Percentiles rank a stretch among this genome's conserved stretches.
These are phyloP conservation scores for Aspergillus novofumigatus DNA, from an alignment of 2,329 filamentous ascomycete species.

Conservation along the genomic window DNA sequence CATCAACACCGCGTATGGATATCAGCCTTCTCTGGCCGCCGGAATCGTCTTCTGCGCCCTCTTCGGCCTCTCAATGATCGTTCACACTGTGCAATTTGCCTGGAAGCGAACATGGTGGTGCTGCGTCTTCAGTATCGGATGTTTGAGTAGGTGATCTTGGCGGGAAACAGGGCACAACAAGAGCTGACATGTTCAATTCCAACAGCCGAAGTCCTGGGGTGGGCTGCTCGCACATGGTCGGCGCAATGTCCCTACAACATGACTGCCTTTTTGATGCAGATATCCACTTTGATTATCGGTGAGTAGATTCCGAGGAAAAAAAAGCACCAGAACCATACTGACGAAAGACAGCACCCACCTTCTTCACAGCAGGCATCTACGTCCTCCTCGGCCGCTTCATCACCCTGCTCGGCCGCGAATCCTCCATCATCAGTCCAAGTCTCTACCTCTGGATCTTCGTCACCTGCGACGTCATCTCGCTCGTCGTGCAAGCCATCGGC, in stretches of 20 bases:
- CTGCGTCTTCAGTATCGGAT: slow-evolving; percentile 33
- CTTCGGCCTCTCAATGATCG: slow-evolving; percentile 34
- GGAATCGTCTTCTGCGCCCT: slow-evolving; percentile 32
- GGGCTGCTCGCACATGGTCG: slow-evolving; percentile 48
- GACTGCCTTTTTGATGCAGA: slow-evolving; percentile 49
- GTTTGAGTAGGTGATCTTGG: slow-evolving; percentile 25
- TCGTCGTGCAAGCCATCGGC: slow-evolving; percentile 53
- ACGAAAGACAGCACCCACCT: slow-evolving; percentile 38
- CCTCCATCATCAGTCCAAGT: slow-evolving; percentile 41
- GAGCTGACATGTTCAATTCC: slow-evolving; percentile 1
- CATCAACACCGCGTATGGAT: slow-evolving; percentile 28
- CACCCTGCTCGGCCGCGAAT: slow-evolving; percentile 39
- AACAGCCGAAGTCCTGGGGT: slow-evolving; percentile 44
- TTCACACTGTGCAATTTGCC: slow-evolving; percentile 30
- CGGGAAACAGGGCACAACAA: neutral
- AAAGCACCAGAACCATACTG: neutral
- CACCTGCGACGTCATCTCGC: slow-evolving; percentile 51
- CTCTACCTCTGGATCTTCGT: slow-evolving; percentile 51
- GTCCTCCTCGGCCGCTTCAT: slow-evolving; percentile 48
- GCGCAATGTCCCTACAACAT: slow-evolving; percentile 47
- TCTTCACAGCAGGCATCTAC: slow-evolving; percentile 51
- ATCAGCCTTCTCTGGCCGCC: slow-evolving; percentile 29
- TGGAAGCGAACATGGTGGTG: slow-evolving; percentile 40
- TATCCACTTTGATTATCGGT: slow-evolving; percentile 41
- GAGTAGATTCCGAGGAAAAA: slow-evolving; percentile 1